Conservation (phyloP, 2,329 filamentous ascomycete genomes). For the Botrytis porri region DNA sequence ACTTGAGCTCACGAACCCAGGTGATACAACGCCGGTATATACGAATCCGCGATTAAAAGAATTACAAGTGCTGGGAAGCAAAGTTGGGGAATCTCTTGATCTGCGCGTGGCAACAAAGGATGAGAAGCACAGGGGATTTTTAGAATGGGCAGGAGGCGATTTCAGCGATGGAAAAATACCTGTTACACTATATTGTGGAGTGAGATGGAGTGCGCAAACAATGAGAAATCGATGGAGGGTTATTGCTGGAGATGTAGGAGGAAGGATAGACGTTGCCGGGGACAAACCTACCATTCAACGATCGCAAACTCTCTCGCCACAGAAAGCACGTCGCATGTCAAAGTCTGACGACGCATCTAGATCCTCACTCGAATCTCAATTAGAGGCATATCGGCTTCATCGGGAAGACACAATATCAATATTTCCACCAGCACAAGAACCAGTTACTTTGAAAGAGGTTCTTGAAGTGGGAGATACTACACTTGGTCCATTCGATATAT, state of each 20-base stretch:
- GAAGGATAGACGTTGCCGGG: neutral
- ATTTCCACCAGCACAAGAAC: conserved; percentile 9
- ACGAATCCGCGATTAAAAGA: conserved; percentile 23
- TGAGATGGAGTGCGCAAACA: conserved; percentile 28
- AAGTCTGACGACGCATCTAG: neutral
- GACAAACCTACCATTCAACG: conserved; percentile 13
- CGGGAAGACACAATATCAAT: conserved; percentile 14
- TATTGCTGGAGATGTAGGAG: conserved; percentile 24
- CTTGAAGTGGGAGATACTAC: neutral
- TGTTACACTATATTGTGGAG: conserved; percentile 21
- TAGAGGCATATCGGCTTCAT: conserved; percentile 10
- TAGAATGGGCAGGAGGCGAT: neutral
- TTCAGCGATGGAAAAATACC: neutral
- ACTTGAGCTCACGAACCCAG: conserved; percentile 24
- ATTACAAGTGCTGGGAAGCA: conserved; percentile 10
- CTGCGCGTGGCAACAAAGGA: neutral
- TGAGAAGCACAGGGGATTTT: conserved; percentile 4
- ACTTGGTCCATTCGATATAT: conserved; percentile 31
- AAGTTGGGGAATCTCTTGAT: neutral
- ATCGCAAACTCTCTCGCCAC: conserved; percentile 19
- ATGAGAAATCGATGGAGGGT: conserved; percentile 30
- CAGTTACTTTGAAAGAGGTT: neutral
- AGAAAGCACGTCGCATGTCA: conserved; percentile 6
- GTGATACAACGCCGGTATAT: conserved; percentile 24
- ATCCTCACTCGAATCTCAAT: conserved; percentile 3